phyloP scores from a whole-genome alignment of 805 yeast species.

The Metschnikowia continentalis region DNA sequence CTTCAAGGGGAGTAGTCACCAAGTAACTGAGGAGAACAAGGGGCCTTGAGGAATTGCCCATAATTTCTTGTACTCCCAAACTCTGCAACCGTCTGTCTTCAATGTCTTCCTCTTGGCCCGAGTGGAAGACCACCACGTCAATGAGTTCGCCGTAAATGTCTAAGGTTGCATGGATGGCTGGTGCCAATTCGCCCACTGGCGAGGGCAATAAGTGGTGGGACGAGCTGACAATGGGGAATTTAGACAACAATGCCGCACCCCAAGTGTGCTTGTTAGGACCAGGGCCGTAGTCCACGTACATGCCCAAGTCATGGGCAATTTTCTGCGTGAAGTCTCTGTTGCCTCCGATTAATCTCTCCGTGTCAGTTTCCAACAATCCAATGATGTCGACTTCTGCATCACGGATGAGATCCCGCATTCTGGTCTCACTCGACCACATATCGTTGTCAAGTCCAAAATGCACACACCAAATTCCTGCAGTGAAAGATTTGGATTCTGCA shows the following conservation, averaged over 20 bases:
- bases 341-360: slow-evolving; percentile 91
- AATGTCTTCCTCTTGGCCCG: slow-evolving; percentile 96
- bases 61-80: slow-evolving; percentile 65
- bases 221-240: slow-evolving; percentile 88
- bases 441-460: slow-evolving; percentile 97
- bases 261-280: slow-evolving; percentile 98
- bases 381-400: slow-evolving; percentile 90
- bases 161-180: slow-evolving; percentile 94
- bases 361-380: slow-evolving; percentile 88
- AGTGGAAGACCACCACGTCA: slow-evolving; percentile 94
- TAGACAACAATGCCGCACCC: slow-evolving; percentile 91
- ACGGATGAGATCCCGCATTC: slow-evolving; percentile 77
- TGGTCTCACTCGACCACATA: slow-evolving; percentile 93
- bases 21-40: slow-evolving; percentile 81
- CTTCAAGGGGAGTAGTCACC: slow-evolving; percentile 82
- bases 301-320: slow-evolving; percentile 85
- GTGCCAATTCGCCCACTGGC: slow-evolving; percentile 97
- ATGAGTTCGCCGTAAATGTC: slow-evolving; percentile 83
- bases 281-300: slow-evolving; percentile 96
- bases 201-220: slow-evolving; percentile 91
- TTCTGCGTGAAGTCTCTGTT: slow-evolving; percentile 90
- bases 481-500: slow-evolving; percentile 58
- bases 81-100: slow-evolving; percentile 91
- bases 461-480: slow-evolving; percentile 98
- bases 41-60: slow-evolving; percentile 84